phyloP scores from a whole-genome alignment of 2,329 filamentous ascomycete species.

The Venturia oleaginea region DNA sequence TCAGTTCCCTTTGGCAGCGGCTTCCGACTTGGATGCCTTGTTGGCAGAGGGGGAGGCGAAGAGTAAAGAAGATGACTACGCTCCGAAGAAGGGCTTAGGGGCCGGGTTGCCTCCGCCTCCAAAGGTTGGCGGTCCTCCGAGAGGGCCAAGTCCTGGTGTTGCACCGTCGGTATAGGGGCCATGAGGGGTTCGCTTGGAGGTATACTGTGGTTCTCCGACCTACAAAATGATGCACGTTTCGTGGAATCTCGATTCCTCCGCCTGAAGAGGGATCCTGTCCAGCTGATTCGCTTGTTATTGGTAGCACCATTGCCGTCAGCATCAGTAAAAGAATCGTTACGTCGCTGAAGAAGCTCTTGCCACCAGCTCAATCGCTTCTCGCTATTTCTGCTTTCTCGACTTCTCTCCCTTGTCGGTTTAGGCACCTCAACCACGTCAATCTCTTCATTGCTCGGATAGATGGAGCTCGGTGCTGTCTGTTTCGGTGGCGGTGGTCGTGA shows the following conservation, averaged over 20 bases:
- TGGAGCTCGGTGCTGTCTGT: background rate
- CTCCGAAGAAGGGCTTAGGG: constrained; percentile 23
- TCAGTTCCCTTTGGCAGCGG: constrained; percentile 22
- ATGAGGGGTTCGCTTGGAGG: background rate
- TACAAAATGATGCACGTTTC: background rate
- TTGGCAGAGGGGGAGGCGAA: constrained; percentile 38
- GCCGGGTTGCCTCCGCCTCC: constrained; percentile 26
- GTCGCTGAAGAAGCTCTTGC: background rate
- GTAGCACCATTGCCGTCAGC: background rate
- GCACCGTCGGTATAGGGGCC: background rate
- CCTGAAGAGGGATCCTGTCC: background rate
- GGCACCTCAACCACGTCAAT: background rate
- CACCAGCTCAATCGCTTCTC: background rate
- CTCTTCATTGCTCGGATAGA: background rate
- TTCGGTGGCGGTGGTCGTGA: background rate
- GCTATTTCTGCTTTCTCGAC: background rate
- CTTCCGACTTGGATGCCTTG: constrained; percentile 33
- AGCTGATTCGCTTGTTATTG: background rate
- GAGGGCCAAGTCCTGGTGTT: constrained; percentile 20
- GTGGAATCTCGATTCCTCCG: background rate
- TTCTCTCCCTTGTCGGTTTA: background rate
- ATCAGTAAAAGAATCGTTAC: background rate
- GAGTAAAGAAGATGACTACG: constrained; percentile 33
- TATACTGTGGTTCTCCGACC: background rate
- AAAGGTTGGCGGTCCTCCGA: constrained; percentile 28